Evolutionary conservation across 2,329 filamentous ascomycete genomes (phyloP).

Genomic region (Talaromyces sp.): DNA sequence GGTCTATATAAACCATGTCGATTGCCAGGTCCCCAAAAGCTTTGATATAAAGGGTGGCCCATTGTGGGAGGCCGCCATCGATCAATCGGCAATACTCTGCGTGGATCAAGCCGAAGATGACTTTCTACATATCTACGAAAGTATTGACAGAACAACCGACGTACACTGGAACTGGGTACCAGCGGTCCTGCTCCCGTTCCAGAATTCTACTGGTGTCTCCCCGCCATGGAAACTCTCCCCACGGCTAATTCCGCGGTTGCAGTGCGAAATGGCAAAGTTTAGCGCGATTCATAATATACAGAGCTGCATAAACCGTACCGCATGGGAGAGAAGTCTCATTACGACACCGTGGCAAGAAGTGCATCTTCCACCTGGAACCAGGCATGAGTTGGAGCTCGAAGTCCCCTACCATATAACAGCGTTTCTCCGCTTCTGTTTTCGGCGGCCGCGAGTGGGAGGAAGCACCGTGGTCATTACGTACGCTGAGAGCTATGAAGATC

Average conservation of each 20-base stretch:
- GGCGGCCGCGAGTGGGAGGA: slow-evolving; percentile 12
- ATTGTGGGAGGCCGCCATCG: too few relatives aligned
- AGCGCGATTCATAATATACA: background rate
- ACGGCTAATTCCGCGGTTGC: too few relatives aligned
- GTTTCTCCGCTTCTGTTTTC: slow-evolving; percentile 8
- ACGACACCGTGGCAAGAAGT: background rate
- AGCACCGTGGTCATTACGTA: slow-evolving; percentile 28
- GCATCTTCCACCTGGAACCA: slow-evolving; percentile 19
- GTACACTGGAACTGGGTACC: too few relatives aligned
- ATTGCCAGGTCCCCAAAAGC: too few relatives aligned
- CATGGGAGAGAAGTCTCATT: background rate
- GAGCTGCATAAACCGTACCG: background rate
- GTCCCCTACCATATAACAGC: slow-evolving; percentile 1
- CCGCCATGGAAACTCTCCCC: too few relatives aligned
- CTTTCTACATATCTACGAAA: too few relatives aligned
- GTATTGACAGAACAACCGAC: too few relatives aligned
- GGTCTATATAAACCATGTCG: slow-evolving; percentile 8
- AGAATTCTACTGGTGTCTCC: too few relatives aligned
- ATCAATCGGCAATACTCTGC: too few relatives aligned
- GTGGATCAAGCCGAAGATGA: too few relatives aligned
- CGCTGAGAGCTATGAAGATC: slow-evolving; percentile 33
- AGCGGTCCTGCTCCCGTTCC: too few relatives aligned
- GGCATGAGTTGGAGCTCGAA: slow-evolving; percentile 1
- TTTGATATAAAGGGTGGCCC: too few relatives aligned
- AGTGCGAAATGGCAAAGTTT: background rate